Evolutionary conservation across 305 asterid genomes (phyloP), one percentile per base, ranked within the genome.

Genomic region (Nicotiana rustica): DNA sequence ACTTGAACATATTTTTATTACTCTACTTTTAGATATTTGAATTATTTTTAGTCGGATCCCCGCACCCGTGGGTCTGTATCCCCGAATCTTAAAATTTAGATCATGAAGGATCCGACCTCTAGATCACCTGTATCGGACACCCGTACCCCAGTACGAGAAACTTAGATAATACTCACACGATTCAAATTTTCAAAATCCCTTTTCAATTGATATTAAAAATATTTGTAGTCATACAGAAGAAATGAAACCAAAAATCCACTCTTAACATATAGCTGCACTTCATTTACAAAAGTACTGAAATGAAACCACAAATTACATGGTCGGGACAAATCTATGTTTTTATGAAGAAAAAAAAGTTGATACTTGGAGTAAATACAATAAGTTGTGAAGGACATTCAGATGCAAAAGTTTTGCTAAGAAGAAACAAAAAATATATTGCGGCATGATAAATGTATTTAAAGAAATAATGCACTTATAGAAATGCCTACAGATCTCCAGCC

Each of bases 221-320:
- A 76, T 52, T 14, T 10, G 14, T 52, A 13, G 59, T 12, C 17
- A 2, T 76, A 76, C 80, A 29, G n/a, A 15, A 1, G 57, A 76
- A 55, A 31, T 8, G 80, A 29, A 55, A 76, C 80, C 17, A 76
- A 52, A 31, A 29, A 55, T 59, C 10, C n/a, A 76, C 10, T 31
- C 57, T 31, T 56, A 76, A 76, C 65, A 29, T 31, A 31, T 56
- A 29, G 31, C 7, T 55, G 47, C 57, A 56, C 49, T 31, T 76
- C 80, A 76, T 76, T 29, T 76, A 31, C 49, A 31, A 56, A 56
- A 31, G 52, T 65, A 55, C 56, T 0, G 33, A 56, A 76, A 52
- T 55, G 49, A 10, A 76, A 76, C n/a, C 29, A 76, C 52, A 55
- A 29, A 75, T 2, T 76, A 65, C n/a, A 8, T 29, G 44, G 5